Conservation (phyloP, 331 rosid genomes). For the Phaseolus coccineus region DNA sequence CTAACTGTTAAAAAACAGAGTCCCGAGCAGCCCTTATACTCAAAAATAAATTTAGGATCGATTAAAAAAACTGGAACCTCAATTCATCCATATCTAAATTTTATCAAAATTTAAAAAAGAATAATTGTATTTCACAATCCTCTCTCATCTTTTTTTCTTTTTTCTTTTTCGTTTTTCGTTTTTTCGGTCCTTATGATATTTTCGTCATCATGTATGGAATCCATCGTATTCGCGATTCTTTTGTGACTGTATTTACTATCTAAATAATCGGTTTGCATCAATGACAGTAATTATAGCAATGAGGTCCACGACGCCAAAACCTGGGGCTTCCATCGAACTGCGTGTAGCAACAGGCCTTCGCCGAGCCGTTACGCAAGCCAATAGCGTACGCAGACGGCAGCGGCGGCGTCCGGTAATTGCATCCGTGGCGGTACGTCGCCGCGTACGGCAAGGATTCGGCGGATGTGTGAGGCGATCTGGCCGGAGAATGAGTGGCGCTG, state of each 20-base stretch:
- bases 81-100: constrained; percentile 39
- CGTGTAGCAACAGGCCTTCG: constrained; percentile 44
- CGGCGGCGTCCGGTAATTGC: constrained; percentile 44
- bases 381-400: constrained; percentile 40
- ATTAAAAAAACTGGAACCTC: constrained; percentile 32
- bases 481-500: constrained; percentile 53
- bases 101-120: neutral
- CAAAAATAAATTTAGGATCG: constrained; percentile 39
- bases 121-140: constrained; percentile 20
- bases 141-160: neutral
- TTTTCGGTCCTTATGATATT: neutral
- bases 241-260: constrained; percentile 32
- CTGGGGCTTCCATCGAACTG: constrained; percentile 52
- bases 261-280: constrained; percentile 35
- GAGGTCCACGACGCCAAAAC: constrained; percentile 51
- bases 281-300: constrained; percentile 50
- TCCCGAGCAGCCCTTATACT: neutral
- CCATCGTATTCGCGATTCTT: neutral
- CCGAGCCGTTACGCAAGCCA: constrained; percentile 43
- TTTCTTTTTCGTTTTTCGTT: neutral
- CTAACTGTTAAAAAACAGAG: neutral
- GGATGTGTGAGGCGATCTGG: constrained; percentile 56
- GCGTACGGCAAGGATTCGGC: constrained; percentile 53
- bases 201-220: constrained; percentile 19
- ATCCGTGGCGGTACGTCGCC: constrained; percentile 35